Evolutionary conservation across 164 flowering plant genomes (phyloP), one percentile per base, ranked within the genome.

Genomic region (Berberis vulgaris): DNA sequence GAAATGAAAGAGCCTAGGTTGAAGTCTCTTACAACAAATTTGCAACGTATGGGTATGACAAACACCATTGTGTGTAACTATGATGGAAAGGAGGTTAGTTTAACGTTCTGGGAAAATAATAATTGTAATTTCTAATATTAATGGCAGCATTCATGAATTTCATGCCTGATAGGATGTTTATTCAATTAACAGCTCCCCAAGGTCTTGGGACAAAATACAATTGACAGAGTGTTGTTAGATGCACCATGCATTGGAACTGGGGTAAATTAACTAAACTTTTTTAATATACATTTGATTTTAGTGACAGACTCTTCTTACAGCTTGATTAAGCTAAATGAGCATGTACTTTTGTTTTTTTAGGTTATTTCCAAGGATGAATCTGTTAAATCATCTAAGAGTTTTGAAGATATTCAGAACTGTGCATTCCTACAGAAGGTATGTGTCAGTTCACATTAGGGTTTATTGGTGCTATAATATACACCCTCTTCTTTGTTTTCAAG

Each of bases 241-340:
- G 99, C 99, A 10, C 99, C 99, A 55, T 95, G 99, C 81, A 95
- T 97, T 70, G 99, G 99, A 26, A 91, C 96, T 65, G 99, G 99
- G 78, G 99, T 94, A 76, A 78, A 88, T 49, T 4, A 61, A 45
- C 42, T 56, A 50, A 26, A 1, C 10, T 50, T 10, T 50, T 50
- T 3, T 6, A 3, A 7, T 10, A 12, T 50, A 4, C 1, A 46
- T 7, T 50, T 9, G 1, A 10, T 26, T 50, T 4, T 1, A 3
- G 12, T 50, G 54, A 4, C 49, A 46, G n/a, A 10, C 3, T 10
- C 7, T 50, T 64, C n/a, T n/a, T n/a, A n/a, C n/a, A n/a, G 11
- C 0, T 46, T 47, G 41, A 45, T 59, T 42, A 59, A 9, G 42
- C 53, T 46, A 6, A n/a, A 58, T 39, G 49, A 40, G 13, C 58